These are phyloP conservation scores for Collybia nuda DNA, from an alignment of 768 basidiomycete species.

Conservation along the genomic window DNA sequence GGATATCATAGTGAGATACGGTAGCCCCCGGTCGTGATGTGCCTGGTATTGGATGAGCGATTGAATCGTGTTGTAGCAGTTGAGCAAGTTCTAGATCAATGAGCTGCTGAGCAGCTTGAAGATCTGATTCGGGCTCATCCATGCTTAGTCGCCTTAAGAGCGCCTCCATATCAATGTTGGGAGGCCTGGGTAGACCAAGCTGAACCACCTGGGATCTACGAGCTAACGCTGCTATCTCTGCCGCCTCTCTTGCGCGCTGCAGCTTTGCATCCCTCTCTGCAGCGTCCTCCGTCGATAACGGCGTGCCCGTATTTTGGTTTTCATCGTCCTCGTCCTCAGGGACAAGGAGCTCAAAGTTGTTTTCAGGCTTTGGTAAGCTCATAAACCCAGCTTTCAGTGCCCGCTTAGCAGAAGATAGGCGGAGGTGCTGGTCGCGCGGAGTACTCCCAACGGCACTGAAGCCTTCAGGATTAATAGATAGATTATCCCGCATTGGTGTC, in stretches of 20 bases:
- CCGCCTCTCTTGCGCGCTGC: constrained; percentile 66
- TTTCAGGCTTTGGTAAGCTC: constrained; percentile 88
- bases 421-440: constrained; percentile 74
- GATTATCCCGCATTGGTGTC: constrained; percentile 91
- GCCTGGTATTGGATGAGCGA: constrained; percentile 86
- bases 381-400: constrained; percentile 81
- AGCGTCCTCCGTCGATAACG: constrained; percentile 78
- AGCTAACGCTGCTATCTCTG: constrained; percentile 78
- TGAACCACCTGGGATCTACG: constrained; percentile 82
- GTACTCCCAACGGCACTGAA: constrained; percentile 60
- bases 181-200: constrained; percentile 80
- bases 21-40: constrained; percentile 75
- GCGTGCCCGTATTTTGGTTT: constrained; percentile 33
- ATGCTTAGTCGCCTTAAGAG: constrained; percentile 62
- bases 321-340: constrained; percentile 86
- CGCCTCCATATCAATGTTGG: constrained; percentile 69
- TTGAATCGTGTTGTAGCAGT: constrained; percentile 85
- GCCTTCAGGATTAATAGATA: constrained; percentile 83
- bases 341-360: constrained; percentile 94
- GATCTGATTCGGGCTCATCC: constrained; percentile 40
- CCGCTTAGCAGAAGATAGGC: constrained; percentile 63
- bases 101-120: constrained; percentile 54
- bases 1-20: constrained; percentile 65
- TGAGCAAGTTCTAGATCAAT: constrained; percentile 77
- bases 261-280: constrained; percentile 85